Percentiles rank a stretch among this genome's conserved stretches.
Evolutionary conservation across 495 filamentous ascomycete genomes (phyloP).

Genomic region (Daldinia bambusicola): DNA sequence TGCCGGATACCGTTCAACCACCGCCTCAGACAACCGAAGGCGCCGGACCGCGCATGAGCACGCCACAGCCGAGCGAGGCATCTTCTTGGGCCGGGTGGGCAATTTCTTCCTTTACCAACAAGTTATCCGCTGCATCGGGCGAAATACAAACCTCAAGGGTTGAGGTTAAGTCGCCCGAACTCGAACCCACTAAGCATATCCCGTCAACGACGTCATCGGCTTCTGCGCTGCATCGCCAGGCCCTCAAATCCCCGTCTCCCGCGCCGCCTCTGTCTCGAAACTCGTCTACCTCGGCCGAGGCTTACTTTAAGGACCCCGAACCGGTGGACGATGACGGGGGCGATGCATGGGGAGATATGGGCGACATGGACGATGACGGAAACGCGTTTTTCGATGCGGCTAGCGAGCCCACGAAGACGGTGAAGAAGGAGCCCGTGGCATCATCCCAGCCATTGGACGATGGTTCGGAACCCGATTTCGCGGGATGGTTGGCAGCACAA

Average conservation of each 20-base stretch:
- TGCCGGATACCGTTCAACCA: slow-evolving; percentile 80
- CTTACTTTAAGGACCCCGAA: slow-evolving; percentile 57
- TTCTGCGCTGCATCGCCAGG: slow-evolving; percentile 64
- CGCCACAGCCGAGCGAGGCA: slow-evolving; percentile 67
- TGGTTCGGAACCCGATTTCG: slow-evolving; percentile 90
- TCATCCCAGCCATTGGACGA: slow-evolving; percentile 74
- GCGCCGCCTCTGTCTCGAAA: slow-evolving; percentile 55
- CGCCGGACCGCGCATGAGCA: slow-evolving; percentile 75
- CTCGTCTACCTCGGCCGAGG: slow-evolving; percentile 56
- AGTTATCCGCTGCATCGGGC: slow-evolving; percentile 81
- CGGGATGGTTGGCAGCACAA: slow-evolving; percentile 89
- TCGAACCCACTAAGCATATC: slow-evolving; percentile 37
- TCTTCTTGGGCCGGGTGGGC: slow-evolving; percentile 94
- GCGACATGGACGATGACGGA: slow-evolving; percentile 66
- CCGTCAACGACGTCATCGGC: slow-evolving; percentile 56
- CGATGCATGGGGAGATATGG: slow-evolving; percentile 79
- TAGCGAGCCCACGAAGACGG: slow-evolving; percentile 43
- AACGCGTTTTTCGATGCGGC: slow-evolving; percentile 56
- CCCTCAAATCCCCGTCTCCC: slow-evolving; percentile 58
- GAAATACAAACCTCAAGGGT: slow-evolving; percentile 70
- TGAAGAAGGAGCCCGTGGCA: slow-evolving; percentile 43
- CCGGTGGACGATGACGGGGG: slow-evolving; percentile 64
- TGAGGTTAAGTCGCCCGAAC: slow-evolving; percentile 35
- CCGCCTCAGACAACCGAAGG: slow-evolving; percentile 59
- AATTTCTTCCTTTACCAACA: slow-evolving; percentile 98